A percentile compares a stretch with the other conserved stretches of the same genome.
Conservation (phyloP, 352 stramenopile genomes). For the Phytopythium litorale region DNA sequence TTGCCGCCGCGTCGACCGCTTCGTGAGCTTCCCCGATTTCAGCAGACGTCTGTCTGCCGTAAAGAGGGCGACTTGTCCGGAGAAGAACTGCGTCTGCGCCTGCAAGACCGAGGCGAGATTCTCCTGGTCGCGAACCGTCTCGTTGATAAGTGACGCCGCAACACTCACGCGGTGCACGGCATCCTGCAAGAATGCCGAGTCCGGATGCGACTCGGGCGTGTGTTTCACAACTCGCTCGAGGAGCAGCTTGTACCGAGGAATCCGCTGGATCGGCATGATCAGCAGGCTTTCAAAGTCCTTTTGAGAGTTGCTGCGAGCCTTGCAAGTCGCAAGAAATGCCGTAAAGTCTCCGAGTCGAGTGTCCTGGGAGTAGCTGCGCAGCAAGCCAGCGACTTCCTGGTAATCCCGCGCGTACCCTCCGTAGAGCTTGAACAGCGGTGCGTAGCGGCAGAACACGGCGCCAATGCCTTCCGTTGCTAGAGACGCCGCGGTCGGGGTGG, state of each 20-base stretch:
- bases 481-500: slow-evolving; percentile 20
- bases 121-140: slow-evolving; percentile 79
- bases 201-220: slow-evolving; percentile 51
- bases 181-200: slow-evolving; percentile 57
- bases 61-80: slow-evolving; percentile 63
- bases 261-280: slow-evolving; percentile 92
- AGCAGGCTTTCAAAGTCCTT: slow-evolving; percentile 84
- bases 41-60: slow-evolving; percentile 59
- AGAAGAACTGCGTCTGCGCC: slow-evolving; percentile 79
- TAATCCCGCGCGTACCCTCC: slow-evolving; percentile 83
- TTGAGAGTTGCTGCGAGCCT: slow-evolving; percentile 37
- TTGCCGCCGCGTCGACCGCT: slow-evolving; percentile 79
- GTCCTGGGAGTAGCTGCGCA: slow-evolving; percentile 54
- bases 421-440: slow-evolving; percentile 81
- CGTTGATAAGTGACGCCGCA: slow-evolving; percentile 77
- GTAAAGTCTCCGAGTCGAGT: slow-evolving; percentile 40
- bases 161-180: slow-evolving; percentile 55
- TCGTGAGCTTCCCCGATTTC: slow-evolving; percentile 65
- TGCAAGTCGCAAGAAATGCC: slow-evolving; percentile 55
- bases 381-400: slow-evolving; percentile 58
- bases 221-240: slow-evolving; percentile 75
- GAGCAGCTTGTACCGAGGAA: slow-evolving; percentile 90
- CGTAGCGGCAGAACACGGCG: slow-evolving; percentile 78
- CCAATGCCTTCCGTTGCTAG: slow-evolving; percentile 43
- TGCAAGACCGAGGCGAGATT: slow-evolving; percentile 77